These are phyloP conservation scores for Hypericum perforatum DNA, from an alignment of 345 rosid species.

Conservation along the genomic window DNA sequence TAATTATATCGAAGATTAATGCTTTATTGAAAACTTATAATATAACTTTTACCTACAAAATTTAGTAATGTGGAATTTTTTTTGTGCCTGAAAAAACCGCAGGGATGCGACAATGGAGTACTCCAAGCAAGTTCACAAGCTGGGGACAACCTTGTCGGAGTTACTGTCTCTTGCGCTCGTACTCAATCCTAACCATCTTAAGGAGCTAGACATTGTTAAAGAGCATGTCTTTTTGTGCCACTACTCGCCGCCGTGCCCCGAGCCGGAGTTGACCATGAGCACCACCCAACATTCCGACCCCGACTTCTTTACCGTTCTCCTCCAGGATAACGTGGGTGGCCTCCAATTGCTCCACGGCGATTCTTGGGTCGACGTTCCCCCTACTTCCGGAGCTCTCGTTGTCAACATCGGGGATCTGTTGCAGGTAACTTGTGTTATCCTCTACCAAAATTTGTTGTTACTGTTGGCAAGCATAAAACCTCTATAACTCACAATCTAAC, in stretches of 20 bases:
- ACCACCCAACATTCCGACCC: conserved; percentile 10
- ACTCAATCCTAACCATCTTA: conserved; percentile 5
- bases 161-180: conserved; percentile 15
- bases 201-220: conserved; percentile 8
- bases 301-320: conserved; percentile 10
- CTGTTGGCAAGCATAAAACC: too few relatives aligned
- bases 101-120: conserved; percentile 11
- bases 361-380: conserved; percentile 13
- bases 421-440: conserved; percentile 2
- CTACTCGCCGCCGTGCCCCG: conserved; percentile 21
- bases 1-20: too few relatives aligned
- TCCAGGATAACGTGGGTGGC: conserved; percentile 13
- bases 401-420: conserved; percentile 15
- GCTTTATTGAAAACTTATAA: too few relatives aligned
- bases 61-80: background rate
- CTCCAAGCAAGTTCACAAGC: background rate
- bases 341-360: conserved; percentile 15
- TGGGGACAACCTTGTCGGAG: conserved; percentile 10
- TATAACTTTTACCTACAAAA: too few relatives aligned
- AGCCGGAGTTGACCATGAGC: conserved; percentile 10
- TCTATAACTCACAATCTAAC: too few relatives aligned
- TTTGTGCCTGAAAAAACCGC: background rate
- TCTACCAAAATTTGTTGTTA: too few relatives aligned
- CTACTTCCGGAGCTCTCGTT: conserved; percentile 2
- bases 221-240: conserved; percentile 6